These are phyloP conservation scores for Volutella citrinella DNA, from an alignment of 2,329 filamentous ascomycete species.

Conservation along the genomic window DNA sequence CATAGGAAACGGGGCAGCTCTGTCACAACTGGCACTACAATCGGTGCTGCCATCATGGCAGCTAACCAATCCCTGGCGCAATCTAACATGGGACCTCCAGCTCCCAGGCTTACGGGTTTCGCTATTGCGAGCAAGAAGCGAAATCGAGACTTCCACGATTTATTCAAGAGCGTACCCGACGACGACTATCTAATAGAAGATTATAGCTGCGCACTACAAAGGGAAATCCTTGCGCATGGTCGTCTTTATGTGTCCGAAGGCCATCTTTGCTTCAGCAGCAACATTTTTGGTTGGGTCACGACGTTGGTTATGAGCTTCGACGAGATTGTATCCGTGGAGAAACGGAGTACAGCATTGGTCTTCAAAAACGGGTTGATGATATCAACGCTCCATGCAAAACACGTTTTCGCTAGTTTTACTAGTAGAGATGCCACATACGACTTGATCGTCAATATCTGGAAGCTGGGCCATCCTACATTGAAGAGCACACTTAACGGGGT, in stretches of 20 bases:
- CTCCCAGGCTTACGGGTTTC: constrained; percentile 85
- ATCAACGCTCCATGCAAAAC: constrained; percentile 89
- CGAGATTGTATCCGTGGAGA: constrained; percentile 94
- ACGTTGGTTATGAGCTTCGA: constrained; percentile 98
- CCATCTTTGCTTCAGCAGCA: constrained; percentile 97
- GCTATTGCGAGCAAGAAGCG: constrained; percentile 94
- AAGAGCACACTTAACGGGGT: constrained; percentile 91
- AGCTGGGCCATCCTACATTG: constrained; percentile 87
- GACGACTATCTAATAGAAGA: constrained; percentile 98
- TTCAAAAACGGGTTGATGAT: constrained; percentile 99
- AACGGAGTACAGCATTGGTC: constrained; percentile 89
- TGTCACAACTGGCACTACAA: constrained; percentile 60
- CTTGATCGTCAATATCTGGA: constrained; percentile 97
- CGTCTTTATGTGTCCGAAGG: constrained; percentile 95
- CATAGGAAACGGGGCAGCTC: constrained; percentile 83
- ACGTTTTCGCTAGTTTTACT: constrained; percentile 93
- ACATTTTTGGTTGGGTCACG: constrained; percentile 97
- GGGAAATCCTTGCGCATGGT: constrained; percentile 92
- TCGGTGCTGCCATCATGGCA: constrained; percentile 70
- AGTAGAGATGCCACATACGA: constrained; percentile 96
- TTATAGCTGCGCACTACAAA: constrained; percentile 93
- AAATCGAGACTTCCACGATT: constrained; percentile 88
- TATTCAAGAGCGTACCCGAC: constrained; percentile 96
- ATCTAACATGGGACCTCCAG: constrained; percentile 54
- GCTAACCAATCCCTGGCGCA: constrained; percentile 68